A percentile compares a stretch with the other conserved stretches of the same genome.
Evolutionary conservation across 169 alveolate species (phyloP).

Genomic region (Cryptosporidium tyzzeri): DNA sequence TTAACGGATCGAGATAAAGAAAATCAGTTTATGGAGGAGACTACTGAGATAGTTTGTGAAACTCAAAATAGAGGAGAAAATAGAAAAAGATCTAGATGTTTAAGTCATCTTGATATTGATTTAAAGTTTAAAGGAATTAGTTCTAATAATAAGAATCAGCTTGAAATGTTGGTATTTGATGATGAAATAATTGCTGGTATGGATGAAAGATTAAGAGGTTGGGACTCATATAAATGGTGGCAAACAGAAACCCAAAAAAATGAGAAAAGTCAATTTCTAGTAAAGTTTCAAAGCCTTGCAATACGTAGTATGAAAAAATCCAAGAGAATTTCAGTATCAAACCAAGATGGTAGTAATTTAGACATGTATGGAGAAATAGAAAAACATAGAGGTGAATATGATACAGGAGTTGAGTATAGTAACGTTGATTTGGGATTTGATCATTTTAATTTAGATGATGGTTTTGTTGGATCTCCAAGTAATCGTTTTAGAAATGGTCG

Average conservation of each 20-base stretch:
- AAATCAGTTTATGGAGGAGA: not conserved
- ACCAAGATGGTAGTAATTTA: not conserved
- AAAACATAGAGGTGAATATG: conserved; percentile 37
- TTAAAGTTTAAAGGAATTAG: conserved; percentile 7
- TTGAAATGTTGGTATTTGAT: not conserved
- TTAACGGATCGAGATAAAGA: not conserved
- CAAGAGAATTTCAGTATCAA: conserved; percentile 2
- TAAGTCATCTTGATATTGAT: conserved; percentile 32
- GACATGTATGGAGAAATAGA: conserved; percentile 26
- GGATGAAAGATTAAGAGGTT: conserved; percentile 9
- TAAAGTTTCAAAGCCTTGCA: not conserved
- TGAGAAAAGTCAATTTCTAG: conserved; percentile 6
- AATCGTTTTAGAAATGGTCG: conserved; percentile 6
- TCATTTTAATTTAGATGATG: not conserved
- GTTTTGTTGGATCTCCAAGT: conserved; percentile 1
- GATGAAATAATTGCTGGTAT: not conserved
- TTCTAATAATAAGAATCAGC: not conserved
- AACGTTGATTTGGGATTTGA: conserved; percentile 45
- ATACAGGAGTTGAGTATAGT: not conserved
- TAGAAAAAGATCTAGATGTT: conserved; percentile 41
- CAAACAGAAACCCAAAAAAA: not conserved
- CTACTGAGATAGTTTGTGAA: not conserved
- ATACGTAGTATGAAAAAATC: not conserved
- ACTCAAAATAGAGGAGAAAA: not conserved
- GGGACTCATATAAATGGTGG: conserved; percentile 69